These are phyloP conservation scores for Emmonsia crescens DNA, from an alignment of 2,329 filamentous ascomycete species.

Conservation along the genomic window DNA sequence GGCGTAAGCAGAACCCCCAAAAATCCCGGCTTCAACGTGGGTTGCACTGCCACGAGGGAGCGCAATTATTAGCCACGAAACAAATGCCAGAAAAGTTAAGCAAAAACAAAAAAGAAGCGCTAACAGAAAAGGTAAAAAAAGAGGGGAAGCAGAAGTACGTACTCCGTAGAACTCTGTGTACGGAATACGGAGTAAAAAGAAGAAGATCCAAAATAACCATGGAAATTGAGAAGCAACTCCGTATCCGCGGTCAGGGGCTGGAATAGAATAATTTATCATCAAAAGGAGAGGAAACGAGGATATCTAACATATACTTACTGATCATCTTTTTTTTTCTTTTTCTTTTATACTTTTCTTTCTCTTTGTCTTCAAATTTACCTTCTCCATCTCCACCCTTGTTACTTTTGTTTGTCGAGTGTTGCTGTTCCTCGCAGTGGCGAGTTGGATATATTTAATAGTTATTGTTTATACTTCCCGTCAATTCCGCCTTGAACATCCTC, in stretches of 20 bases:
- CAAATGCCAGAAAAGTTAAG: not conserved
- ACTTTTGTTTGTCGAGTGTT: not conserved
- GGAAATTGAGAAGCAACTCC: not conserved
- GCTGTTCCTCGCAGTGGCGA: not conserved
- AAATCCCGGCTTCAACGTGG: no score
- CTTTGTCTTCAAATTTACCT: not conserved
- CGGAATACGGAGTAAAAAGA: no score
- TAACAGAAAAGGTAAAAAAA: not conserved
- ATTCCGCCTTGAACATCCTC: not conserved
- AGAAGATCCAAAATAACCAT: not conserved
- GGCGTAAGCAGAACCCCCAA: no score
- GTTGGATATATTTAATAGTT: not conserved
- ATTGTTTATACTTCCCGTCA: not conserved
- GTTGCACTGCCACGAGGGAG: not conserved
- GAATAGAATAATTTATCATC: not conserved
- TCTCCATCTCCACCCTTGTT: not conserved
- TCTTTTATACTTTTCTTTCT: not conserved
- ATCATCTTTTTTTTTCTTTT: not conserved
- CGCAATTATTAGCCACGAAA: not conserved
- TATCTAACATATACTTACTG: not conserved
- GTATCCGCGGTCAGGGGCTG: not conserved
- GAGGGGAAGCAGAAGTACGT: not conserved
- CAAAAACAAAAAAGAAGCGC: not conserved
- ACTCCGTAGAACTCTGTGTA: no score
- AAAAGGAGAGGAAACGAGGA: no score